Evolutionary conservation across 306 rosid genomes (phyloP), one percentile per base, ranked within the genome.

Genomic region (Citrullus amarus): DNA sequence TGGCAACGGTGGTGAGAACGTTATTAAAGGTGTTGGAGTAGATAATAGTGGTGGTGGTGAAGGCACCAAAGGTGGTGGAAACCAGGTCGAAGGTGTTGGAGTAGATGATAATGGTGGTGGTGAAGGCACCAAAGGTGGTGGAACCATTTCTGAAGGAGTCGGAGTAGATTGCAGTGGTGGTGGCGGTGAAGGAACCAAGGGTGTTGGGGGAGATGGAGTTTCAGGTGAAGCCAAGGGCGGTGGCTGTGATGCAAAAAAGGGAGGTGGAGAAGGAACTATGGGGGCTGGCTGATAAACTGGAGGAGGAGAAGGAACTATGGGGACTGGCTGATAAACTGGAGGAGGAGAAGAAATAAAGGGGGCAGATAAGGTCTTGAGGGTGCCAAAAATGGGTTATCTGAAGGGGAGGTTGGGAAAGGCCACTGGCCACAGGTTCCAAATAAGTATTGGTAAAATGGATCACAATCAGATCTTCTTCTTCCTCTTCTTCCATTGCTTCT

Each of bases 341-440:
- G 90, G 88, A 15, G 90, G 88, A 63, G 91, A 79, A 80, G 83
- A 75, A 9, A 82, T 62, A 77, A 15, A 25, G 39, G 44, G 3
- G 89, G 87, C 12, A 61, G 18, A 59, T 82, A 78, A 20, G 88
- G 83, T 4, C 59, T 89, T 34, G 89, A 66, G 53, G 88, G 91
- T 14, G 58, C 75, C 60, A 28, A 73, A 86, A 91, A 91, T 1
- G 98, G 98, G 81, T 93, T 93, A 55, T 90, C 41, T 51, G 85
- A 91, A 41, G 89, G 86, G 43, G 54, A 83, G 2, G 83, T 90
- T 66, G 93, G 86, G 32, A 93, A 93, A 83, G 98, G 93, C 97
- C 97, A 93, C 65, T 82, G 87, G 61, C 90, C 92, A 71, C 98
- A 93, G 9, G 63, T 25, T n/a, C 58, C 93, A 85, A 59, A 91